Base-by-base conservation (phyloP, 2,329 filamentous ascomycete genomes). In the Colletotrichum destructivum region DNA sequence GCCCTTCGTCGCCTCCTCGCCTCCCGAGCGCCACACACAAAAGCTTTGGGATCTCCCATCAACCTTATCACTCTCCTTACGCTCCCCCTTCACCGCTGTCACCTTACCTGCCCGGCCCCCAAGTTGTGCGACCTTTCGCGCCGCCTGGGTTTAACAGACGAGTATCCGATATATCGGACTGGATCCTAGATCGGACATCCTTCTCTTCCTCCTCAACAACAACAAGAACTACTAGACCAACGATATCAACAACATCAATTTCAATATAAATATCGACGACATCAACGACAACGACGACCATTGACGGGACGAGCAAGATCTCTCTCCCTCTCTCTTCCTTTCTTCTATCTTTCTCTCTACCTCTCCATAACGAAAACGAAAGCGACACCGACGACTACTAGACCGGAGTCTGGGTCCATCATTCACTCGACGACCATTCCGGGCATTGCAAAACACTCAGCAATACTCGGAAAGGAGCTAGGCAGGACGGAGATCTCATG, bases 151-250 rank as follows among this genome's bases (percentile, higher is more conserved):
- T 46, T 70, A 71, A 62, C 66, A 66, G 70, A 71, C 70, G 65
- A 69, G 69, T 71, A 71, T 72, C 56, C 66, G 56, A 71, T 70
- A 61, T 70, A 61, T 70, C 70, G 66, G 70, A 72, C 70, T 70
- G 70, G 66, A 71, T 71, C 62, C 66, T 62, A 71, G 66, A 72
- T 69, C 66, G 62, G 70, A 66, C 66, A 64, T 35, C 6, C 59
- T 35, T 52, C 21, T 61, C 31, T 47, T 46, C 59, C 21, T 18
- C 52, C 18, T 31, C 51, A 15, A 13, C 47, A 38, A 57, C 21
- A 18, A 56, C 38, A 26, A 71, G 35, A 35, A 44, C 40, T 31
- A 9, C 31, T 31, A 31, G 8, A 61, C 35, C 54, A 38, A 12
- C 52, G 35, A 38, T 31, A 21, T 11, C 51, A 35, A 59, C 23